Conservation (phyloP, 202 grass and related monocot genomes). For the Zoysia matrella region DNA sequence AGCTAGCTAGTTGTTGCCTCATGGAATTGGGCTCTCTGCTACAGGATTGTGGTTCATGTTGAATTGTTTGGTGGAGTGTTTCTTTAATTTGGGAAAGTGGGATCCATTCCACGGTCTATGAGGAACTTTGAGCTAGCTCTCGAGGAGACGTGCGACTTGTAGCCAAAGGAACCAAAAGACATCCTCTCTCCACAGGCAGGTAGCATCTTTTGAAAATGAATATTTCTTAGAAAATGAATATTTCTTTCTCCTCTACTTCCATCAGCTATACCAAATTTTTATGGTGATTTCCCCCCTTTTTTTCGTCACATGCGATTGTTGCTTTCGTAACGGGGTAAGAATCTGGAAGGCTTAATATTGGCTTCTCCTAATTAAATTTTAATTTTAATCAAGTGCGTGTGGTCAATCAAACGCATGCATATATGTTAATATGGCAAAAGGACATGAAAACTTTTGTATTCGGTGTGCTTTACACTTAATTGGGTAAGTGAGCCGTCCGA, state of each 20-base stretch:
- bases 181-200: slow-evolving; percentile 52
- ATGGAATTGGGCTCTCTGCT: background rate
- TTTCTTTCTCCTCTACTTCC: slow-evolving; percentile 35
- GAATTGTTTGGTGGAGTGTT: slow-evolving; percentile 46
- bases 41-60: slow-evolving; percentile 43
- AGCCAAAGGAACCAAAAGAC: slow-evolving; percentile 64
- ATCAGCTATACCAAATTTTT: slow-evolving; percentile 8
- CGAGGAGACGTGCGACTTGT: slow-evolving; percentile 54
- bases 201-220: slow-evolving; percentile 54
- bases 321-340: slow-evolving; percentile 39
- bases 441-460: slow-evolving; percentile 16
- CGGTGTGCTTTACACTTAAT: slow-evolving; percentile 34
- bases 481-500: slow-evolving; percentile 22
- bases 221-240: slow-evolving; percentile 46
- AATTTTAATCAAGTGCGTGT: background rate
- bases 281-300: slow-evolving; percentile 29
- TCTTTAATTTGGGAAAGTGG: slow-evolving; percentile 56
- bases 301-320: slow-evolving; percentile 40
- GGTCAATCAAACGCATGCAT: slow-evolving; percentile 23
- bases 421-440: background rate
- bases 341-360: slow-evolving; percentile 1
- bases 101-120: slow-evolving; percentile 49
- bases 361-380: background rate
- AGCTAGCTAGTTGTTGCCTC: background rate
- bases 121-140: slow-evolving; percentile 29